phyloP scores from a whole-genome alignment of 1,284 basidiomycete genomes.

The Clitocybe nebularis region DNA sequence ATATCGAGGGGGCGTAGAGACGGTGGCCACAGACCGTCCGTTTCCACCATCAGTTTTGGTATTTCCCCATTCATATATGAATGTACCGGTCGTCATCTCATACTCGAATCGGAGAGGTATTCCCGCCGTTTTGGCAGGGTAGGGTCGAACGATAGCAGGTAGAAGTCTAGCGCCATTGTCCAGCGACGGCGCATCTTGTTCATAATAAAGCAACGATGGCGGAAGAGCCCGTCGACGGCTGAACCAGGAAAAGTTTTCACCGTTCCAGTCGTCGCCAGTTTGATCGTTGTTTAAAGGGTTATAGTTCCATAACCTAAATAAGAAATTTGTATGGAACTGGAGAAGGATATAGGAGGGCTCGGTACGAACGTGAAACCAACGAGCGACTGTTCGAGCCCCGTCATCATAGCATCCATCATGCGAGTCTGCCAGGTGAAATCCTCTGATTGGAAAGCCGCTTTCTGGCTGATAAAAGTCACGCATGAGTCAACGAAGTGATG shows the following conservation, averaged over 20 bases:
- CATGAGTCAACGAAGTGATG: not conserved
- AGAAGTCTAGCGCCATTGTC: conserved; percentile 84
- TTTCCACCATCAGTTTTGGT: conserved; percentile 20
- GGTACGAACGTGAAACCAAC: conserved; percentile 77
- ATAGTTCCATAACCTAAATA: conserved; percentile 85
- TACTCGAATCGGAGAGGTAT: conserved; percentile 66
- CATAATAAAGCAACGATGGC: conserved; percentile 44
- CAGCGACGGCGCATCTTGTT: conserved; percentile 56
- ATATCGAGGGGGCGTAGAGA: conserved; percentile 34
- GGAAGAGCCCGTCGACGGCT: conserved; percentile 57
- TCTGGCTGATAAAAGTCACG: conserved; percentile 42
- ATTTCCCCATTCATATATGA: conserved; percentile 60
- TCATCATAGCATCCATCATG: conserved; percentile 89
- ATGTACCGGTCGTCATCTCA: conserved; percentile 64
- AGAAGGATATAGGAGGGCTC: not conserved
- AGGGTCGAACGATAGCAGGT: conserved; percentile 73
- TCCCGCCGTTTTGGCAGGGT: conserved; percentile 76
- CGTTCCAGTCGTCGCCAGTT: conserved; percentile 90
- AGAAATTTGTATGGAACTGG: conserved; percentile 3
- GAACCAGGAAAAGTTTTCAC: conserved; percentile 95
- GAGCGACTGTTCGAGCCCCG: conserved; percentile 68
- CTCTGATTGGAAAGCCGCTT: conserved; percentile 67
- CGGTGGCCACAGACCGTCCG: conserved; percentile 12
- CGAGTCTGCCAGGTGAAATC: conserved; percentile 78
- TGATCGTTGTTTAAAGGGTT: conserved; percentile 83